phyloP scores from a whole-genome alignment of 2,329 filamentous ascomycete genomes.

The Pyricularia pennisetigena region DNA sequence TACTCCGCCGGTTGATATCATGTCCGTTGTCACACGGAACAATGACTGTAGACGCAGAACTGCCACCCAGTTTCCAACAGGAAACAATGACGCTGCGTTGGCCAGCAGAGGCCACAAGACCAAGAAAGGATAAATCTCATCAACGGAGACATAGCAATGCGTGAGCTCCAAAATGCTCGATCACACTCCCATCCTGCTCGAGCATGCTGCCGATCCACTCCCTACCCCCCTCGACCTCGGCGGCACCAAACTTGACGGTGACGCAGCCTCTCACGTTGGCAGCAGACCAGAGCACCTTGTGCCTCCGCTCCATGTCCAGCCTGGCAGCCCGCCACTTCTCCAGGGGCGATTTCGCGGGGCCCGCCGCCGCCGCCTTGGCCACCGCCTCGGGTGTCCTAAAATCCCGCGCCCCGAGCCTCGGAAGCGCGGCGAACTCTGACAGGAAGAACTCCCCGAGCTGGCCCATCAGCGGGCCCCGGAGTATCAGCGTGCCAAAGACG shows the following conservation, averaged over 20 bases:
- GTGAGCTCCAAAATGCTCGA: slow-evolving; percentile 65
- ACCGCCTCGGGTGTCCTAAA: slow-evolving; percentile 51
- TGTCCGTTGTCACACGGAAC: neutral
- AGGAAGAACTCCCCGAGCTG: slow-evolving; percentile 65
- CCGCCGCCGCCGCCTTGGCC: slow-evolving; percentile 25
- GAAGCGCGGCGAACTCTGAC: slow-evolving; percentile 65
- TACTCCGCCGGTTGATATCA: neutral
- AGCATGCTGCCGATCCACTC: slow-evolving; percentile 74
- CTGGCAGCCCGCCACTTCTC: slow-evolving; percentile 46
- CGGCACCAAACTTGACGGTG: slow-evolving; percentile 83
- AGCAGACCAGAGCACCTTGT: slow-evolving; percentile 70
- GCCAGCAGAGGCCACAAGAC: neutral
- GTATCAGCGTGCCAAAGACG: slow-evolving; percentile 75
- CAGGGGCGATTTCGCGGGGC: slow-evolving; percentile 22
- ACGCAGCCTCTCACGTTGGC: slow-evolving; percentile 74
- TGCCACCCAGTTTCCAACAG: neutral
- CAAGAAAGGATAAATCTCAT: slow-evolving; percentile 8
- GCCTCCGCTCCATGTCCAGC: slow-evolving; percentile 45
- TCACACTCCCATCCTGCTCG: slow-evolving; percentile 61
- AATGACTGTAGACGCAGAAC: neutral
- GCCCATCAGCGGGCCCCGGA: slow-evolving; percentile 63
- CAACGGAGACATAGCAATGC: slow-evolving; percentile 65
- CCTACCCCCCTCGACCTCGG: slow-evolving; percentile 69
- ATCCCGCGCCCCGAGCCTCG: slow-evolving; percentile 73
- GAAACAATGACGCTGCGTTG: neutral